These are phyloP conservation scores for Ceratobasidium sp. DNA, from an alignment of 1,284 basidiomycete genomes.

Conservation along the genomic window DNA sequence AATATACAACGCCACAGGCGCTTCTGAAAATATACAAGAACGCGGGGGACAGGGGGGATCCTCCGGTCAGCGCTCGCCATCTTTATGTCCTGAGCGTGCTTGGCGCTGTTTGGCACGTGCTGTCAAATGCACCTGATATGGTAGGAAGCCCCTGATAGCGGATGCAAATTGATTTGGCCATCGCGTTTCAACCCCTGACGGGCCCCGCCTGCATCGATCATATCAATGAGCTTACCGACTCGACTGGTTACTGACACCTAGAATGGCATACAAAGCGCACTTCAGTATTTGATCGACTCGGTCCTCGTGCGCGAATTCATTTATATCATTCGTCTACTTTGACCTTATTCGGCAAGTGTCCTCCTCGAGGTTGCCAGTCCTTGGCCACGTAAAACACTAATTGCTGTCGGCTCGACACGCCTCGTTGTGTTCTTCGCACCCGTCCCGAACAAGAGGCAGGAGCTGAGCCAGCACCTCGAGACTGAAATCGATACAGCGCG, in stretches of 20 bases:
- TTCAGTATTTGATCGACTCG: not conserved
- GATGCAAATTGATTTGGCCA: conserved; percentile 22
- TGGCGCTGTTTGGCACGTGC: conserved; percentile 16
- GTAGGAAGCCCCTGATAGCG: conserved; percentile 18
- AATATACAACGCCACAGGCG: not conserved
- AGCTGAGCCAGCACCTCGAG: not conserved
- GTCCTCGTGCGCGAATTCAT: too few species aligned
- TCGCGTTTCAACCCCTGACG: conserved; percentile 17
- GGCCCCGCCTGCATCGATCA: too few species aligned
- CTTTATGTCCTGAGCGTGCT: conserved; percentile 21
- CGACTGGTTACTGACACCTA: too few species aligned
- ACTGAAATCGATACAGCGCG: too few species aligned
- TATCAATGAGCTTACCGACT: too few species aligned
- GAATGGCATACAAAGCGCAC: too few species aligned
- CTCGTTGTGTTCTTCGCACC: not conserved
- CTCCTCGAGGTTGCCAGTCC: too few species aligned
- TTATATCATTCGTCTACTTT: too few species aligned
- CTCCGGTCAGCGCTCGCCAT: not conserved
- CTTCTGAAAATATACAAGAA: not conserved
- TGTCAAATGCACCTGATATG: not conserved
- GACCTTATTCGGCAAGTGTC: too few species aligned
- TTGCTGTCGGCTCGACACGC: not conserved
- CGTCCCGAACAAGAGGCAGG: not conserved
- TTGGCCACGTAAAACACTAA: not conserved
- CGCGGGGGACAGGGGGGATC: conserved; percentile 9